Conservation (phyloP, 495 filamentous ascomycete species). For the Tuber microsphaerosporum region DNA sequence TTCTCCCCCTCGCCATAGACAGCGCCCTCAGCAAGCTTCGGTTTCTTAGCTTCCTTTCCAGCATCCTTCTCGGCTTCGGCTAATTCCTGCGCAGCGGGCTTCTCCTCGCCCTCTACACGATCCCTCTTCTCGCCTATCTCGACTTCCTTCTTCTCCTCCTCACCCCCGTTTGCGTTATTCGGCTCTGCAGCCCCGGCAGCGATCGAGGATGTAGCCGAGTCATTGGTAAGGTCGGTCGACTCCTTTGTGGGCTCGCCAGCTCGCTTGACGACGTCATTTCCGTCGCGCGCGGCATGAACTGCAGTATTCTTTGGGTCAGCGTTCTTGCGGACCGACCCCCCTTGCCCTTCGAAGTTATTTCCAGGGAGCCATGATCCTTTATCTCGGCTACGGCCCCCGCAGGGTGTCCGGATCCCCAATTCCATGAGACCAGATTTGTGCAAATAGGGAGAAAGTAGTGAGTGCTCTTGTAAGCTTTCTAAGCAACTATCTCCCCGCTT, state of each 20-base stretch:
- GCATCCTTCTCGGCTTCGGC: constrained; percentile 43
- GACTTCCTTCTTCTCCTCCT: constrained; percentile 37
- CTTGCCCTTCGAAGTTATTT: constrained; percentile 57
- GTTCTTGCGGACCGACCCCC: constrained; percentile 56
- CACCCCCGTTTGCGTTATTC: constrained; percentile 36
- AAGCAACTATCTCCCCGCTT: constrained; percentile 14
- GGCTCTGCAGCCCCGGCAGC: constrained; percentile 37
- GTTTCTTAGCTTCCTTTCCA: constrained; percentile 42
- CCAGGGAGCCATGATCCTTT: constrained; percentile 52
- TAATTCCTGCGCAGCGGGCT: constrained; percentile 25
- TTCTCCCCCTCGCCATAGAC: constrained; percentile 35
- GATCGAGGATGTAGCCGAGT: background rate
- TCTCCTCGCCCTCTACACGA: constrained; percentile 44
- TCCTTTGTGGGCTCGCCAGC: constrained; percentile 49
- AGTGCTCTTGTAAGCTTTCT: constrained; percentile 11
- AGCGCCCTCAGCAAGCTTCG: constrained; percentile 35
- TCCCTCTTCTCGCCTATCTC: constrained; percentile 42
- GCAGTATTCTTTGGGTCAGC: constrained; percentile 54
- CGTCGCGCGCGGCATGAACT: constrained; percentile 51
- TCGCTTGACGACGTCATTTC: constrained; percentile 60
- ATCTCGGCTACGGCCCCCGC: constrained; percentile 55
- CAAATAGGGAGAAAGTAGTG: constrained; percentile 10
- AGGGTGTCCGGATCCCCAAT: constrained; percentile 51
- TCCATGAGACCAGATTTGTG: constrained; percentile 51
- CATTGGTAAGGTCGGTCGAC: constrained; percentile 10